phyloP scores from a whole-genome alignment of 176 grass and related monocot species.

The Hsuehochloa calcarea region DNA sequence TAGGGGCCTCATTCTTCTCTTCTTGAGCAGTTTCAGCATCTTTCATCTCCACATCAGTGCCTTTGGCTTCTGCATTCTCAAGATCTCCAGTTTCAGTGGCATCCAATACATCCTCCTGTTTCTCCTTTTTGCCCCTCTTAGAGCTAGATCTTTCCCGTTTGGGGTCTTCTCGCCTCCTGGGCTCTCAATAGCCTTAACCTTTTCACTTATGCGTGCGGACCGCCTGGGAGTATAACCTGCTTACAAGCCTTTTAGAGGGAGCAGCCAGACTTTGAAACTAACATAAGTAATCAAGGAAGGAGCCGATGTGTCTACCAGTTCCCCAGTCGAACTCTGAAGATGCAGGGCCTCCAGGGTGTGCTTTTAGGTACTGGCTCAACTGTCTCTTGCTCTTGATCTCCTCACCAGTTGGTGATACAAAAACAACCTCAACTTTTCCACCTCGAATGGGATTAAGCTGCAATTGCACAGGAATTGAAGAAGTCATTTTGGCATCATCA shows the following conservation, averaged over 20 bases:
- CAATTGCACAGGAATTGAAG: slow-evolving; percentile 4
- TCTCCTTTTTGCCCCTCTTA: slow-evolving; percentile 42
- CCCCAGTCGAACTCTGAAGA: slow-evolving; percentile 84
- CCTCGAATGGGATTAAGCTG: slow-evolving; percentile 47
- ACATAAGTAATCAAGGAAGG: neutral
- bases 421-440: slow-evolving; percentile 69
- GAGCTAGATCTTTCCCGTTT: slow-evolving; percentile 38
- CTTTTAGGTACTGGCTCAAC: slow-evolving; percentile 66
- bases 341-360: slow-evolving; percentile 57
- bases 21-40: slow-evolving; percentile 45
- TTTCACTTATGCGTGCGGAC: slow-evolving; percentile 82
- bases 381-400: slow-evolving; percentile 86
- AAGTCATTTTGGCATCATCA: neutral
- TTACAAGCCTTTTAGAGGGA: slow-evolving; percentile 35
- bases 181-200: slow-evolving; percentile 57
- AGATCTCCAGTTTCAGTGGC: slow-evolving; percentile 24
- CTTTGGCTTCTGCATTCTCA: slow-evolving; percentile 24
- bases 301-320: slow-evolving; percentile 52
- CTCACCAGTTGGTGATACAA: slow-evolving; percentile 71
- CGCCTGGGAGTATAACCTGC: slow-evolving; percentile 89
- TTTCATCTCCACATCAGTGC: slow-evolving; percentile 56
- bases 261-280: neutral
- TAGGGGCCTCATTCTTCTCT: slow-evolving; percentile 31
- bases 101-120: slow-evolving; percentile 28
- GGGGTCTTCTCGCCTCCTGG: slow-evolving; percentile 58